These are phyloP conservation scores for Aspergillus thermomutatus DNA, from an alignment of 2,329 filamentous ascomycete genomes.

Conservation along the genomic window DNA sequence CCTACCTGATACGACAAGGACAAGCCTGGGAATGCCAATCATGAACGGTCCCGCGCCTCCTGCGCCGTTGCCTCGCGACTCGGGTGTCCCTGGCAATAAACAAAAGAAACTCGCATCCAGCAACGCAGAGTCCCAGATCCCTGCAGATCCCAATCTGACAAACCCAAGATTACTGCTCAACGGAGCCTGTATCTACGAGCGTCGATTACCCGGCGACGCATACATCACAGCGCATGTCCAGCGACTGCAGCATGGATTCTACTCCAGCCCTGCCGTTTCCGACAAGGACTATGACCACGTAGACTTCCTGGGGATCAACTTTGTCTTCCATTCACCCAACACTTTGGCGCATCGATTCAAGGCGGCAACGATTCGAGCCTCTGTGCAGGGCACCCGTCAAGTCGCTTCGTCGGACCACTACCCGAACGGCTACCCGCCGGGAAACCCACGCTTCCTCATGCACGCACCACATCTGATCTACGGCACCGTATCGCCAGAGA, in stretches of 20 bases:
- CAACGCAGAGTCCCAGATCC: not conserved
- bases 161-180: slow-evolving; percentile 37
- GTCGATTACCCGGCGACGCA: slow-evolving; percentile 45
- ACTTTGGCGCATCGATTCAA: slow-evolving; percentile 46
- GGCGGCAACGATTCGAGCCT: slow-evolving; percentile 44
- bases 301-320: slow-evolving; percentile 49
- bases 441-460: slow-evolving; percentile 45
- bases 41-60: not conserved
- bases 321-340: slow-evolving; percentile 48
- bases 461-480: slow-evolving; percentile 51
- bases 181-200: slow-evolving; percentile 48
- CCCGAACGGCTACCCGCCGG: slow-evolving; percentile 13
- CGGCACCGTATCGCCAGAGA: slow-evolving; percentile 47
- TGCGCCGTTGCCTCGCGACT: not conserved
- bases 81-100: slow-evolving; percentile 1
- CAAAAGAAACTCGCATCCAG: not conserved
- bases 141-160: slow-evolving; percentile 34
- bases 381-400: slow-evolving; percentile 15
- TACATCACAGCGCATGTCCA: slow-evolving; percentile 51
- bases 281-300: slow-evolving; percentile 42
- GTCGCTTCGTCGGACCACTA: not conserved
- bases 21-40: not conserved
- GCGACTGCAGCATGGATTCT: slow-evolving; percentile 49
- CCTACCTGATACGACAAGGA: not conserved
- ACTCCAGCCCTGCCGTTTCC: slow-evolving; percentile 42